phyloP scores from a whole-genome alignment of 495 filamentous ascomycete genomes.

The Tuber umbilicatum region DNA sequence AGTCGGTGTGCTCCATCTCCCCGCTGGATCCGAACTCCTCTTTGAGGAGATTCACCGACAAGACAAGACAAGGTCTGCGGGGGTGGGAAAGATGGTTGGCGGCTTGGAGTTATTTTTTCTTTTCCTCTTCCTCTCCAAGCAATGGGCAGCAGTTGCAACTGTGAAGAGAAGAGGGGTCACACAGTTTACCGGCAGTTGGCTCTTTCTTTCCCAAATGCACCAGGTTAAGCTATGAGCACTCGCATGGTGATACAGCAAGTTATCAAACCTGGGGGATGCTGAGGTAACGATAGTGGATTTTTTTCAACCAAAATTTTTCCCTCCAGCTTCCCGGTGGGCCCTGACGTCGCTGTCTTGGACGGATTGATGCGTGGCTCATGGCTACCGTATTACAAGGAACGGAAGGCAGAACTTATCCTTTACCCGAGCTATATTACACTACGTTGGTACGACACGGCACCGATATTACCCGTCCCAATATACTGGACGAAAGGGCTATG shows the following conservation, averaged over 20 bases:
- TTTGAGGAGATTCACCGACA: not conserved
- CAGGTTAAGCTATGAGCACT: not conserved
- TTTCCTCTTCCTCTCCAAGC: not conserved
- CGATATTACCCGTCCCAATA: too few species aligned
- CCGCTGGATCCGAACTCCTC: not conserved
- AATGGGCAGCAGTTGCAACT: too few species aligned
- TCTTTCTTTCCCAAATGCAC: not conserved
- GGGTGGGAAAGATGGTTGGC: not conserved
- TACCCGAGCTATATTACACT: not conserved
- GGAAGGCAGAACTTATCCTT: not conserved
- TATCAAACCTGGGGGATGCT: too few species aligned
- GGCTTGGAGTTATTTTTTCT: not conserved
- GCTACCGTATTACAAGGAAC: not conserved
- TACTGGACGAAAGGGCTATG: not conserved
- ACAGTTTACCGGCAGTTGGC: not conserved
- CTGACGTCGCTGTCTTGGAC: not conserved
- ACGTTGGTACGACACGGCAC: not conserved
- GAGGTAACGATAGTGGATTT: not conserved
- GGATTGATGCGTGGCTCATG: not conserved
- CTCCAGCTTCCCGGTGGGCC: too few species aligned
- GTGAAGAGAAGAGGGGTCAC: too few species aligned
- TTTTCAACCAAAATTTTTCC: not conserved
- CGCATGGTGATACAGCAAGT: not conserved
- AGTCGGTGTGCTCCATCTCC: not conserved
- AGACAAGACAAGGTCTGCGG: not conserved